A percentile compares a stretch with the other conserved stretches of the same genome.
Conservation (phyloP, 1,284 basidiomycete species). For the Xanthoconium separans region DNA sequence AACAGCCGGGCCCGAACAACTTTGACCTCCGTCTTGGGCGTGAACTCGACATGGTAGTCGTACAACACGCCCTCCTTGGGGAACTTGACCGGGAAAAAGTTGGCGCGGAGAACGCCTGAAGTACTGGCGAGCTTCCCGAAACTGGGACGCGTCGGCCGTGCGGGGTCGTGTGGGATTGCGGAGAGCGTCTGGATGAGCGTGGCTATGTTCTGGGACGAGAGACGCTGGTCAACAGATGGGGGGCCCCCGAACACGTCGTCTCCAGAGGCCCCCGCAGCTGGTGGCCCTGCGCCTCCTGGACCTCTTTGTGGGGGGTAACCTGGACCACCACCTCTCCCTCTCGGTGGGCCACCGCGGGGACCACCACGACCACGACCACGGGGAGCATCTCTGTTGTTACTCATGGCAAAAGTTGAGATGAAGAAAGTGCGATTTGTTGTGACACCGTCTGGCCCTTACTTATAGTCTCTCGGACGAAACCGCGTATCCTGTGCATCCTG, state of each 20-base stretch:
- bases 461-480: conserved; percentile 1
- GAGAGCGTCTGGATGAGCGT: conserved; percentile 51
- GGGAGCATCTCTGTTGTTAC: conserved; percentile 13
- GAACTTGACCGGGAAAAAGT: conserved; percentile 62
- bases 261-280: conserved; percentile 32
- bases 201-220: conserved; percentile 33
- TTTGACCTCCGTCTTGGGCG: conserved; percentile 49
- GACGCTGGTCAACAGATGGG: conserved; percentile 43
- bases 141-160: conserved; percentile 62
- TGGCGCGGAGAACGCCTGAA: conserved; percentile 55
- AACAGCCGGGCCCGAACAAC: conserved; percentile 55
- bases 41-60: conserved; percentile 61
- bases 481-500: background rate
- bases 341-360: conserved; percentile 2
- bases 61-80: conserved; percentile 46
- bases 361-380: conserved; percentile 28
- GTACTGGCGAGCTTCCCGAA: conserved; percentile 57
- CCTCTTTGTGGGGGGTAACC: conserved; percentile 1
- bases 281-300: conserved; percentile 30
- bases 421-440: too few species aligned
- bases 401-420: conserved; percentile 16
- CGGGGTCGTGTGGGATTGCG: conserved; percentile 29
- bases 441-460: background rate
- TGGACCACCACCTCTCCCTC: conserved; percentile 5
- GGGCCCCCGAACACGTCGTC: conserved; percentile 46